Evolutionary conservation across 2,329 filamentous ascomycete species (phyloP), one percentile per base, ranked within the genome.

Genomic region (Coniochaeta hoffmannii): DNA sequence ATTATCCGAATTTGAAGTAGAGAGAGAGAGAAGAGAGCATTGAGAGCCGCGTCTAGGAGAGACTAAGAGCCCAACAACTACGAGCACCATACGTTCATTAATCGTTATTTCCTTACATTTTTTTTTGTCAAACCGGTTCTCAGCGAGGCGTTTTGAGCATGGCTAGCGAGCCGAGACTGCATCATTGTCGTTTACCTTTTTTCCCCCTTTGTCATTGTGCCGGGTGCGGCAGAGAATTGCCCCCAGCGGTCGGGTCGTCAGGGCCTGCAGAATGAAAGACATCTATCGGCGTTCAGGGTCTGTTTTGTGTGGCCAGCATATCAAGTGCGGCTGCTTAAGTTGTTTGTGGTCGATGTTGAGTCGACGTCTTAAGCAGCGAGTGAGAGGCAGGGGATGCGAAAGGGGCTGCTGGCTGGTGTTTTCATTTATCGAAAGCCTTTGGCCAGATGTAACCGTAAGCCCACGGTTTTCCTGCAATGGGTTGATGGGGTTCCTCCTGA

Each of bases 81-180:
- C 22, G 15, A 46, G 19, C 5, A 46, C 41, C 15, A 31, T 50
- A 32, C 22, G 34, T 35, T 22, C 44, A 7, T n/a, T 2, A 22
- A 17, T 60, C 59, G 15, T 55, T 54, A 6, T 32, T 53, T 49
- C 22, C 30, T 31, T 15, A 28, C n/a, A n/a, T 32, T 54, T 50
- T 31, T n/a, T 34, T 32, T 55, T 36, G 12, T 22, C 24, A 55
- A 26, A 8, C 26, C 14, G 28, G n/a, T 31, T 31, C 22, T 32
- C 52, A 54, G 52, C 34, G 30, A 44, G 50, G 50, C 50, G 50
- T 54, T 51, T 46, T 52, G 49, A 34, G 55, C 53, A 35, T 17
- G 58, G 54, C 53, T 17, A 55, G 34, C 36, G 55, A 32, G 53
- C 52, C 54, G 35, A 59, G 56, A 61, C 56, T 59, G 57, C 57